Evolutionary conservation across 345 rosid genomes (phyloP).

Genomic region (Iberis pinnata): DNA sequence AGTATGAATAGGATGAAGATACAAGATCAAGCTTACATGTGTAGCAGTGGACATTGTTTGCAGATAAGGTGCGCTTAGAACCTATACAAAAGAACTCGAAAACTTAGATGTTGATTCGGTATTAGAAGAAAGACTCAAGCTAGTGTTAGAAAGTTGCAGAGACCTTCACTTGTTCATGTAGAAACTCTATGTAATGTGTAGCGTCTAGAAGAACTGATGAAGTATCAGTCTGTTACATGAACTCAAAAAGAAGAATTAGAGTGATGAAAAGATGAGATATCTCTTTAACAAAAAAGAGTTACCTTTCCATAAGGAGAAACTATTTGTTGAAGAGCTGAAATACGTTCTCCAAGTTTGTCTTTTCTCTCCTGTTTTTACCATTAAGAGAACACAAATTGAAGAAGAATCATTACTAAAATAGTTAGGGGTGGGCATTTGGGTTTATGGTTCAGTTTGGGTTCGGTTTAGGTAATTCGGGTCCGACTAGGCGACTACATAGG

Average conservation of each 20-base stretch:
- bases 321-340: constrained; percentile 80
- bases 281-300: no score
- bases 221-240: constrained; percentile 70
- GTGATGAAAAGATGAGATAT: no score
- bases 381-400: constrained; percentile 22
- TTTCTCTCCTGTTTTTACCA: constrained; percentile 57
- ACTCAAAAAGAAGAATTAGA: background rate
- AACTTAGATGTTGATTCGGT: background rate
- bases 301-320: constrained; percentile 99
- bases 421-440: no score
- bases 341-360: constrained; percentile 81
- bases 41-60: constrained; percentile 42
- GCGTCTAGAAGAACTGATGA: constrained; percentile 90
- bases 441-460: no score
- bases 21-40: constrained; percentile 42
- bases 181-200: constrained; percentile 79
- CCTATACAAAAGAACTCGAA: constrained; percentile 40
- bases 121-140: background rate
- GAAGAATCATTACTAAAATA: background rate
- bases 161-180: constrained; percentile 93
- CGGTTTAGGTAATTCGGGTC: no score
- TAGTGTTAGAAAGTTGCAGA: constrained; percentile 33
- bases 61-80: constrained; percentile 91
- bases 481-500: no score
- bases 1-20: constrained; percentile 7